Conservation (phyloP, 352 stramenopile species). For the Nothophytophthora sp. region DNA sequence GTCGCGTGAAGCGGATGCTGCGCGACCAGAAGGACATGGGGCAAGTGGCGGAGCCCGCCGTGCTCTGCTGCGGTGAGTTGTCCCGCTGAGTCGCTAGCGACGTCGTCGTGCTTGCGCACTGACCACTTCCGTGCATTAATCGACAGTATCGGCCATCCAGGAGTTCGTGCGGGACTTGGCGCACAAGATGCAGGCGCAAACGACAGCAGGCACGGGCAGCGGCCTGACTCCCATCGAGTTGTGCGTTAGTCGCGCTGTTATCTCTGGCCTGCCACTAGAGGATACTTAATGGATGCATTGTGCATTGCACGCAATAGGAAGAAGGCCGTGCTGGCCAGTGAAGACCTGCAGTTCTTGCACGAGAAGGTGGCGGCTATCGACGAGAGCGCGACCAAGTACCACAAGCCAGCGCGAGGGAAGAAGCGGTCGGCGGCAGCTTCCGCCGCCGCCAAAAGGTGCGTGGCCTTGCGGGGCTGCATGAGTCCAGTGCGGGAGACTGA, state of each 20-base stretch:
- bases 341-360: constrained; percentile 54
- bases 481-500: background rate
- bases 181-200: constrained; percentile 34
- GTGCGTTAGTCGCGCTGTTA: too few relatives aligned
- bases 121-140: background rate
- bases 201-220: constrained; percentile 9
- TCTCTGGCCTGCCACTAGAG: too few relatives aligned
- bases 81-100: too few relatives aligned
- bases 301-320: constrained; percentile 38
- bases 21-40: constrained; percentile 74
- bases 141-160: constrained; percentile 51
- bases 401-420: constrained; percentile 33
- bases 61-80: constrained; percentile 43
- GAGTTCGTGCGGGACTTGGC: constrained; percentile 64
- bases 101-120: constrained; percentile 2
- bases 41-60: constrained; percentile 54
- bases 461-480: background rate
- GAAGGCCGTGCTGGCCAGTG: constrained; percentile 41
- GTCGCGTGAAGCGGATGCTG: constrained; percentile 68
- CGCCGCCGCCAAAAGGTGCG: constrained; percentile 27
- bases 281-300: background rate
- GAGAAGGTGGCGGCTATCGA: constrained; percentile 56
- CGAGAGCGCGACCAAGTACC: constrained; percentile 62
- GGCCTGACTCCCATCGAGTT: constrained; percentile 58
- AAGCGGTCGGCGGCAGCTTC: constrained; percentile 20